These are phyloP conservation scores for Ambrosiella cleistominuta DNA, from an alignment of 2,329 filamentous ascomycete genomes.

Conservation along the genomic window DNA sequence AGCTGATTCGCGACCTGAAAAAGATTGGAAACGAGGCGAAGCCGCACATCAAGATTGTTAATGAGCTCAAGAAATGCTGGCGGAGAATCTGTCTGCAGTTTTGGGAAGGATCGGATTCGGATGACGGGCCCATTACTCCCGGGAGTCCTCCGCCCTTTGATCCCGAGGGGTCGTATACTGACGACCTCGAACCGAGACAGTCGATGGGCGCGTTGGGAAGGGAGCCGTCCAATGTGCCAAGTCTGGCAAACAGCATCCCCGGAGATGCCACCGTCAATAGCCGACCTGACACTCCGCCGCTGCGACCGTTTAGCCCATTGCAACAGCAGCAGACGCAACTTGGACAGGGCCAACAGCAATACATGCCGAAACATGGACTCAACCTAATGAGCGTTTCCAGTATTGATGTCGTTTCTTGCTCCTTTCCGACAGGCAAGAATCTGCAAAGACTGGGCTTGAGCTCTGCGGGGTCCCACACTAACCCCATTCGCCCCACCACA, in stretches of 20 bases:
- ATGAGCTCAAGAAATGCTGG: conserved; percentile 95
- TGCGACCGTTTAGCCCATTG: neutral
- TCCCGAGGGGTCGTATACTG: neutral
- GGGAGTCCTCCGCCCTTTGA: conserved; percentile 44
- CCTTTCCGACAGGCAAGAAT: conserved; percentile 36
- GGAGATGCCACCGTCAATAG: conserved; percentile 1
- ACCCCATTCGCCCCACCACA: conserved; percentile 30
- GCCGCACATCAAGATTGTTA: conserved; percentile 60
- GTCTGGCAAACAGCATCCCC: conserved; percentile 1
- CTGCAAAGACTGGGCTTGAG: conserved; percentile 18
- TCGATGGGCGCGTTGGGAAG: conserved; percentile 7
- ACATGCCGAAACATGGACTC: conserved; percentile 4
- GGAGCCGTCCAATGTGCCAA: conserved; percentile 3
- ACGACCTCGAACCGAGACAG: neutral
- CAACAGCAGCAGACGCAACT: neutral
- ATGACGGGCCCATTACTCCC: conserved; percentile 52
- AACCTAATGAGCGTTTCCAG: conserved; percentile 38
- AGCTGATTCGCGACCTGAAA: conserved; percentile 36
- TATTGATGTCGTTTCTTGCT: conserved; percentile 45
- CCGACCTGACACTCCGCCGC: conserved; percentile 1
- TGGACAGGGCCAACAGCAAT: neutral
- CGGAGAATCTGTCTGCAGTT: conserved; percentile 74
- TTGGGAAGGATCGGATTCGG: conserved; percentile 55
- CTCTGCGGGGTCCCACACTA: conserved; percentile 4
- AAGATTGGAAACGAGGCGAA: conserved; percentile 50